Evolutionary conservation across 2,329 filamentous ascomycete species (phyloP).

Genomic region (Fusarium brevicatenulatum): DNA sequence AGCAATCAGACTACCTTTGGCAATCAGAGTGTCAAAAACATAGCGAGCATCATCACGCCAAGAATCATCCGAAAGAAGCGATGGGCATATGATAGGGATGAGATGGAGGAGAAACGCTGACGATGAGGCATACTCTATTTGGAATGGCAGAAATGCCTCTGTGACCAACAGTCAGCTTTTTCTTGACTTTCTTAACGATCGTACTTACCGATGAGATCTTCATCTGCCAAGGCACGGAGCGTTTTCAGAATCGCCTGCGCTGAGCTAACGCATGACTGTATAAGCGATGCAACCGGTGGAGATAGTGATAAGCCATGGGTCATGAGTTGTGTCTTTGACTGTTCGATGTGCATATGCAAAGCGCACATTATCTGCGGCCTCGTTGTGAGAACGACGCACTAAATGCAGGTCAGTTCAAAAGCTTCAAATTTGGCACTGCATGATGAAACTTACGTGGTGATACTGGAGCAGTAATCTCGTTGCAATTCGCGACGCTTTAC

Average conservation of each 20-base stretch:
- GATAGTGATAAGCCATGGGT: constrained; percentile 34
- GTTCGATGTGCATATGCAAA: constrained; percentile 47
- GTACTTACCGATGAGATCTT: constrained; percentile 43
- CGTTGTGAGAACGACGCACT: constrained; percentile 47
- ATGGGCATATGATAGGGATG: constrained; percentile 48
- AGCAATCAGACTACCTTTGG: constrained; percentile 52
- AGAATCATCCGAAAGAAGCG: constrained; percentile 47
- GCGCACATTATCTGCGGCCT: constrained; percentile 48
- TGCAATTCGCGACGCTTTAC: constrained; percentile 43
- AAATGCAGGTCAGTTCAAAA: neutral
- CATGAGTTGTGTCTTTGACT: constrained; percentile 33
- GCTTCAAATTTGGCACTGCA: rapidly evolving
- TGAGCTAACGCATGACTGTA: constrained; percentile 45
- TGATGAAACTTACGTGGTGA: constrained; percentile 26
- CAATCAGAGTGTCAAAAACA: constrained; percentile 51
- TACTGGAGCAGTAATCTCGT: constrained; percentile 43
- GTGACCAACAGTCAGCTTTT: neutral
- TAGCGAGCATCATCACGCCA: constrained; percentile 51
- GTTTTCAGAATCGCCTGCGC: constrained; percentile 44
- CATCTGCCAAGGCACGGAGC: constrained; percentile 41
- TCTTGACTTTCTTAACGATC: rapidly evolving
- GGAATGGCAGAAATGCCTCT: constrained; percentile 52
- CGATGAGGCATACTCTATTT: constrained; percentile 55
- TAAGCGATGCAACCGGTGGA: constrained; percentile 41
- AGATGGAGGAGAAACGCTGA: constrained; percentile 54